A percentile compares a stretch with the other conserved stretches of the same genome.
Conservation (phyloP, 495 filamentous ascomycete species). For the Penicillium lividum region DNA sequence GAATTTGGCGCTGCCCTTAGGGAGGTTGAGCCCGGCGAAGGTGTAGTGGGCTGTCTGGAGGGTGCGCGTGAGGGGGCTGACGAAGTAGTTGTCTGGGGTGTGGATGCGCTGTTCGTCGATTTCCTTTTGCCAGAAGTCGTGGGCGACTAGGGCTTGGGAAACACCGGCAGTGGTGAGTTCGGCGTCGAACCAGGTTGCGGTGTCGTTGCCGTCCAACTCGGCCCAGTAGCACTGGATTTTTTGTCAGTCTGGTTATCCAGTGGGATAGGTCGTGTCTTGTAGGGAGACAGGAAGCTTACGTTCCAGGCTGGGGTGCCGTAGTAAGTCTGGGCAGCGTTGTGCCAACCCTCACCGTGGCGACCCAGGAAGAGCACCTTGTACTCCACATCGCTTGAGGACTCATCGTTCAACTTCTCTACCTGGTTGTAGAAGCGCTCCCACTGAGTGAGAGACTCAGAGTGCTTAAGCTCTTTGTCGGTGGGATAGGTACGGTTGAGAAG, state of each 20-base stretch:
- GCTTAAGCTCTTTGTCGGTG: slow-evolving; percentile 37
- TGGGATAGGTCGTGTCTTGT: no score
- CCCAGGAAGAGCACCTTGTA: slow-evolving; percentile 73
- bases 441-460: slow-evolving; percentile 48
- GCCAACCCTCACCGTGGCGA: slow-evolving; percentile 71
- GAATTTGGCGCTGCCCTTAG: slow-evolving; percentile 47
- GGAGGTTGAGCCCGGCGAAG: slow-evolving; percentile 57
- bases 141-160: slow-evolving; percentile 60
- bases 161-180: slow-evolving; percentile 61
- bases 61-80: slow-evolving; percentile 68
- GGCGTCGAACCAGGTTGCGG: slow-evolving; percentile 68
- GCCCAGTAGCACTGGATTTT: slow-evolving; percentile 69
- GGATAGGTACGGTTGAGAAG: slow-evolving; percentile 61
- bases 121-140: slow-evolving; percentile 62
- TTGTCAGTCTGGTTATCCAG: no score
- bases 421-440: slow-evolving; percentile 67
- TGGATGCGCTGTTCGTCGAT: slow-evolving; percentile 58
- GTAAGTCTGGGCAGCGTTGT: slow-evolving; percentile 63
- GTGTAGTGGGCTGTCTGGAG: slow-evolving; percentile 64
- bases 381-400: slow-evolving; percentile 42
- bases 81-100: slow-evolving; percentile 64
- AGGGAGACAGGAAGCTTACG: slow-evolving; percentile 35
- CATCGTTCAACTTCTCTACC: slow-evolving; percentile 55
- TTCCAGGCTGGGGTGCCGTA: slow-evolving; percentile 72
- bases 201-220: slow-evolving; percentile 65